Percentiles rank a stretch among this genome's conserved stretches.
Conservation (phyloP, 345 rosid species). For the Odontarrhena argentea region DNA sequence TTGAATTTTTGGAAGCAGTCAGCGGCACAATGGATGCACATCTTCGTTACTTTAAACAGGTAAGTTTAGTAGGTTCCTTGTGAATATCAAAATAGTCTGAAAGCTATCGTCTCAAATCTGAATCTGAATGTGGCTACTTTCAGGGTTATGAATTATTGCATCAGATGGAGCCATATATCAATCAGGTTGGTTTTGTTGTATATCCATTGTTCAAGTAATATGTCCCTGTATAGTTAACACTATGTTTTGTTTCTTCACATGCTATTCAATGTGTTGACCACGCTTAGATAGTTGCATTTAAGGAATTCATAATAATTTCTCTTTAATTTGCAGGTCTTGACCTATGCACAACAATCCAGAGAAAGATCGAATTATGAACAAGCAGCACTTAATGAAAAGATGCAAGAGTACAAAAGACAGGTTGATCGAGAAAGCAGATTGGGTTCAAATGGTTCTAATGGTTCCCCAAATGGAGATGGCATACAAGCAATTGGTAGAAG, state of each 20-base stretch:
- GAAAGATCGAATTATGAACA: conserved; percentile 97
- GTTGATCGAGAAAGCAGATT: conserved; percentile 89
- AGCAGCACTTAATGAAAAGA: conserved; percentile 91
- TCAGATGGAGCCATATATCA: conserved; percentile 98
- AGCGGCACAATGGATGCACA: conserved; percentile 99
- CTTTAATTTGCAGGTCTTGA: conserved; percentile 64
- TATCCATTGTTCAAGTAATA: neutral
- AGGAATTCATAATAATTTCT: conserved; percentile 3
- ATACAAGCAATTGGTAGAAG: conserved; percentile 93
- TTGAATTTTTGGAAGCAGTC: conserved; percentile 96
- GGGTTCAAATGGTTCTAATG: conserved; percentile 82
- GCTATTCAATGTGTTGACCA: conserved; percentile 14
- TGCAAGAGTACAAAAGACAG: conserved; percentile 97
- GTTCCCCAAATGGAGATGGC: conserved; percentile 97
- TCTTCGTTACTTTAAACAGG: conserved; percentile 97
- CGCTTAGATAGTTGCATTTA: conserved; percentile 9
- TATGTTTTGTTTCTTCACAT: neutral
- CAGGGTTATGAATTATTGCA: conserved; percentile 96
- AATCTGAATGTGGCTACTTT: conserved; percentile 32
- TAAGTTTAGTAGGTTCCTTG: conserved; percentile 36
- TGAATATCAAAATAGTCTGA: conserved; percentile 13
- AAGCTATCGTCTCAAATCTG: conserved; percentile 32
- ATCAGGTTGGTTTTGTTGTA: conserved; percentile 61
- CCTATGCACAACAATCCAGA: conserved; percentile 95
- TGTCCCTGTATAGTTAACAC: conserved; percentile 10